Percentiles rank a stretch among this genome's conserved stretches.
Evolutionary conservation across 148 eudicot genomes (phyloP).

Genomic region (Agrostemma githago): DNA sequence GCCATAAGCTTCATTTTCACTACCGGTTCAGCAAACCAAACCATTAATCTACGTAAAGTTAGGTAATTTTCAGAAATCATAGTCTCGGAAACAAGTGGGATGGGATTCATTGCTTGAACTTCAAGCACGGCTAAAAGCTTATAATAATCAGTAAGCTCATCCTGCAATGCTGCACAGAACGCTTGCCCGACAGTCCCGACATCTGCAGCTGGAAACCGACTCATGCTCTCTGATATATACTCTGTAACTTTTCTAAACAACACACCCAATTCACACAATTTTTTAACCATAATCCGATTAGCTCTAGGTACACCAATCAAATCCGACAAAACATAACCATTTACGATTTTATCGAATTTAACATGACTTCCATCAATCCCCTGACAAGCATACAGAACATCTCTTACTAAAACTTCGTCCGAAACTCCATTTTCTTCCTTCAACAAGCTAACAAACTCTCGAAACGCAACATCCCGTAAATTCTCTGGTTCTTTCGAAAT

Average conservation of each 20-base stretch:
- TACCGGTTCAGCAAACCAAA: constrained; percentile 94
- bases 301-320: constrained; percentile 57
- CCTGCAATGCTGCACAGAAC: constrained; percentile 90
- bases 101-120: constrained; percentile 84
- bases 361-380: constrained; percentile 89
- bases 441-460: constrained; percentile 61
- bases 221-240: constrained; percentile 68
- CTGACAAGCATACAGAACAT: constrained; percentile 83
- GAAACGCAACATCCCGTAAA: constrained; percentile 68
- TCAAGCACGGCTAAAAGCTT: constrained; percentile 92
- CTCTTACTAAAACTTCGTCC: constrained; percentile 84
- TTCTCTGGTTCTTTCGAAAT: constrained; percentile 76
- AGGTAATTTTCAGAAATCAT: constrained; percentile 69
- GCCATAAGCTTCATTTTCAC: constrained; percentile 98
- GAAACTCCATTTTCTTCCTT: constrained; percentile 82
- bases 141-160: constrained; percentile 87
- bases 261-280: constrained; percentile 92
- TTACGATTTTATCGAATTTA: constrained; percentile 48
- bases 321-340: constrained; percentile 59
- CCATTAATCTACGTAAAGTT: constrained; percentile 71
- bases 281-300: constrained; percentile 55
- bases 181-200: constrained; percentile 98
- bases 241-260: constrained; percentile 79
- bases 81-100: constrained; percentile 69
- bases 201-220: constrained; percentile 59